phyloP scores from a whole-genome alignment of 192 early-diverging fungal species.

The Coemansia sp. region DNA sequence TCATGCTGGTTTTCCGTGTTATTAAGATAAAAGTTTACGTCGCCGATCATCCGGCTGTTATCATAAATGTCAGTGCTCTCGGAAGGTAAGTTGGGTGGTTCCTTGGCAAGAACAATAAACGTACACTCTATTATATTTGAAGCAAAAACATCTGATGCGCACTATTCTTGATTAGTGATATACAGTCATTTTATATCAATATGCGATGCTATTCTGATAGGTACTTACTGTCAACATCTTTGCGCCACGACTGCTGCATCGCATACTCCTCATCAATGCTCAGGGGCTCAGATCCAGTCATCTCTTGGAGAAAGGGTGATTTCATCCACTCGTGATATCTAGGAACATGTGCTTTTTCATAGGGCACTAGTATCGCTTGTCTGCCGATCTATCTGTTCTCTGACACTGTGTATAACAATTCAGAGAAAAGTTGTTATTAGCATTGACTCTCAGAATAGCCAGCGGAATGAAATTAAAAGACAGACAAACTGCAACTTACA shows the following conservation, averaged over 20 bases:
- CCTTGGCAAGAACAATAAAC: conserved; percentile 62
- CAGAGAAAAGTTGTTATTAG: not conserved
- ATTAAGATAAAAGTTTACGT: conserved; percentile 93
- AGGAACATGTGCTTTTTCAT: conserved; percentile 79
- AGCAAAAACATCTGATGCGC: conserved; percentile 3
- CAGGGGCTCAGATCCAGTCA: conserved; percentile 95
- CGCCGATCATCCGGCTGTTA: conserved; percentile 78
- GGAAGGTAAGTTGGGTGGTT: not conserved
- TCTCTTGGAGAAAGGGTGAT: conserved; percentile 82
- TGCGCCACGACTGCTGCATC: conserved; percentile 90
- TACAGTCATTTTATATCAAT: not conserved
- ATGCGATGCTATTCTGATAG: conserved; percentile 6
- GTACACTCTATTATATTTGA: conserved; percentile 59
- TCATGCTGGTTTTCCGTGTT: conserved; percentile 67
- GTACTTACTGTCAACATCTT: conserved; percentile 72
- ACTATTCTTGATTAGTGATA: not conserved
- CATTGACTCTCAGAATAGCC: not conserved
- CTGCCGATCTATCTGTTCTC: conserved; percentile 56
- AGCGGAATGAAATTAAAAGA: not conserved
- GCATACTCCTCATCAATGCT: conserved; percentile 89
- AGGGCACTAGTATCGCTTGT: conserved; percentile 76
- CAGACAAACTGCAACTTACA: conserved; percentile 12
- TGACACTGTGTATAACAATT: not conserved
- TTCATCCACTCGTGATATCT: conserved; percentile 97
- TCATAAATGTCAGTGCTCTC: conserved; percentile 12